Evolutionary conservation across 345 rosid species (phyloP).

Genomic region (Gynandropsis gynandra): DNA sequence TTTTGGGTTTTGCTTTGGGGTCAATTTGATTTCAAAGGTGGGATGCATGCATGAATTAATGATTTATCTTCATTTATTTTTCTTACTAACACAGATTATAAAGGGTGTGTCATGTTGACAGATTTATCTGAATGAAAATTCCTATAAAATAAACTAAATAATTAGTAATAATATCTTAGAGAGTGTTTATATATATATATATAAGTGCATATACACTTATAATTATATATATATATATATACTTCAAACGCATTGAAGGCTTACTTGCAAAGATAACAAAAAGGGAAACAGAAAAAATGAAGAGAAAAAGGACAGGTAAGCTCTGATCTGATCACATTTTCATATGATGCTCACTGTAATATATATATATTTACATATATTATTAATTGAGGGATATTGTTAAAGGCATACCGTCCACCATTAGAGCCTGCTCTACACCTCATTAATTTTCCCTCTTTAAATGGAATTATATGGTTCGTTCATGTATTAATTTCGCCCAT

Average conservation of each 20-base stretch:
- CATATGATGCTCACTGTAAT: conserved; percentile 32
- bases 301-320: conserved; percentile 24
- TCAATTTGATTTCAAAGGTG: conserved; percentile 21
- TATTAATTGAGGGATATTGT: conserved; percentile 20
- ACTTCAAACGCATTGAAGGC: not conserved
- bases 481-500: no score
- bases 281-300: not conserved
- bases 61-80: conserved; percentile 27
- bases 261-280: no score
- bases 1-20: conserved; percentile 13
- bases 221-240: not conserved
- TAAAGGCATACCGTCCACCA: conserved; percentile 23
- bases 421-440: conserved; percentile 14
- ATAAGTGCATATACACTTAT: conserved; percentile 2
- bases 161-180: not conserved
- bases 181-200: not conserved
- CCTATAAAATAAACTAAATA: not conserved
- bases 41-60: conserved; percentile 32
- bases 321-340: conserved; percentile 27
- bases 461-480: conserved; percentile 12
- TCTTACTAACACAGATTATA: conserved; percentile 29
- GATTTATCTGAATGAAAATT: conserved; percentile 5
- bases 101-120: conserved; percentile 22
- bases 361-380: conserved; percentile 20
- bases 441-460: not conserved